phyloP scores from a whole-genome alignment of 179 eudicot genomes.

The Beta lomatogona region DNA sequence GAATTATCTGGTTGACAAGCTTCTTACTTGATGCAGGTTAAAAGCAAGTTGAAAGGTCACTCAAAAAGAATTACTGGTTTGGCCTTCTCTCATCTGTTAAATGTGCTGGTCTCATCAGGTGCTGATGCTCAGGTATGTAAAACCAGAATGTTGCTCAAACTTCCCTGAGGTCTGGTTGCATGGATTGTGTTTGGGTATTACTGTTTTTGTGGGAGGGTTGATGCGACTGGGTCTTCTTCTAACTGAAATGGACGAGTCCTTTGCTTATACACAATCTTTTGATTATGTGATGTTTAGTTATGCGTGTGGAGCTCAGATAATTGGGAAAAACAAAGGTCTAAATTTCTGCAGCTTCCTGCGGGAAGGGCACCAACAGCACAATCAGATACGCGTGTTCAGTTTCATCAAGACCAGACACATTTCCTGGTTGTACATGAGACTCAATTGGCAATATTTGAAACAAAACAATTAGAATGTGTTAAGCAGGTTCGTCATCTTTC shows the following conservation, averaged over 20 bases:
- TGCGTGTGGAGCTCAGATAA: slow-evolving; percentile 84
- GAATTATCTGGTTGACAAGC: not conserved
- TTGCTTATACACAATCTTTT: too few relatives aligned
- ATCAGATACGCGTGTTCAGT: slow-evolving; percentile 92
- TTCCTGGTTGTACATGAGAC: slow-evolving; percentile 91
- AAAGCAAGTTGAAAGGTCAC: slow-evolving; percentile 96
- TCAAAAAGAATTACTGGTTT: slow-evolving; percentile 92
- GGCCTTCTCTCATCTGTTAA: slow-evolving; percentile 81
- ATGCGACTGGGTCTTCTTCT: not conserved
- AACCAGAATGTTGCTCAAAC: not conserved
- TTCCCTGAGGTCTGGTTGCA: not conserved
- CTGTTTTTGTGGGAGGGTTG: not conserved
- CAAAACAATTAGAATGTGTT: slow-evolving; percentile 74
- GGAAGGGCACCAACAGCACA: slow-evolving; percentile 67
- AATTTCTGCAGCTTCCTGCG: slow-evolving; percentile 71
- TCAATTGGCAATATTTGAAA: slow-evolving; percentile 80
- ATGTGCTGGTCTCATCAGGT: slow-evolving; percentile 88
- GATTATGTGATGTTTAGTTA: slow-evolving; percentile 41
- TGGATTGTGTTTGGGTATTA: not conserved
- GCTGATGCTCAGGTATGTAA: slow-evolving; percentile 90
- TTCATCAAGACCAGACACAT: slow-evolving; percentile 89
- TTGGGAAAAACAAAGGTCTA: slow-evolving; percentile 84
- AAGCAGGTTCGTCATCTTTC: slow-evolving; percentile 55
- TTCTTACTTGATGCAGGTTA: slow-evolving; percentile 56
- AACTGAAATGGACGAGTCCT: too few relatives aligned